Evolutionary conservation across 768 basidiomycete species (phyloP), one percentile per base, ranked within the genome.

Genomic region (Panaeolus cyanescens): DNA sequence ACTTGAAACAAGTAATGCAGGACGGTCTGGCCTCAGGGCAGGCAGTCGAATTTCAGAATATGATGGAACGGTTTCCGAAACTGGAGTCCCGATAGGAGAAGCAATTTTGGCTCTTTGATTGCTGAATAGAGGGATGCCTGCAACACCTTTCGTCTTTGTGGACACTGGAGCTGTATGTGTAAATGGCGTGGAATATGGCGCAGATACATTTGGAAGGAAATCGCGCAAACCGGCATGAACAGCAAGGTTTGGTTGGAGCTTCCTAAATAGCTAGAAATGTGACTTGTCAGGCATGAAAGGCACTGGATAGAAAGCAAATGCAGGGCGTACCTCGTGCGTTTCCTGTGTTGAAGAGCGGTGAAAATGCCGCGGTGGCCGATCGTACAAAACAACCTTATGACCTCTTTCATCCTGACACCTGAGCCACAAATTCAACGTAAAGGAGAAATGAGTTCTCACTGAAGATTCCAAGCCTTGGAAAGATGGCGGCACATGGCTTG

Each of bases 321-420:
- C n/a, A 37, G 12, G 13, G 55, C 79, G 30, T 68, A 93, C 93
- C 65, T 93, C 89, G 70, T 97, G 93, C 10, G 84, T 82, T 71
- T 93, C 91, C 54, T 85, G 83, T 0, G 88, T 79, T 3, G 85
- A 83, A 31, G 89, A 84, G 2, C 81, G 85, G 60, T 88, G 89
- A 71, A 99, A 98, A 68, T 89, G 89, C 1, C 83, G 79, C 3
- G 95, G 96, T 5, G 97, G 96, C 2, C 97, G 85, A 73, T 99
- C 97, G 65, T 97, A 88, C 22, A 98, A 75, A 13, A 97, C 85
- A 17, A 85, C 80, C 67, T 87, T 89, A n/a, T 78, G 76, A 1
- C 95, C 94, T 78, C 95, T 96, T 69, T 20, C 5, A 55, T 22
- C 37, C 31, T 19, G 56, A 50, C 36, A 34, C 10, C 34, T 50